Evolutionary conservation across 108 stramenopile species (phyloP).

Genomic region (Cyclotella baltica): DNA sequence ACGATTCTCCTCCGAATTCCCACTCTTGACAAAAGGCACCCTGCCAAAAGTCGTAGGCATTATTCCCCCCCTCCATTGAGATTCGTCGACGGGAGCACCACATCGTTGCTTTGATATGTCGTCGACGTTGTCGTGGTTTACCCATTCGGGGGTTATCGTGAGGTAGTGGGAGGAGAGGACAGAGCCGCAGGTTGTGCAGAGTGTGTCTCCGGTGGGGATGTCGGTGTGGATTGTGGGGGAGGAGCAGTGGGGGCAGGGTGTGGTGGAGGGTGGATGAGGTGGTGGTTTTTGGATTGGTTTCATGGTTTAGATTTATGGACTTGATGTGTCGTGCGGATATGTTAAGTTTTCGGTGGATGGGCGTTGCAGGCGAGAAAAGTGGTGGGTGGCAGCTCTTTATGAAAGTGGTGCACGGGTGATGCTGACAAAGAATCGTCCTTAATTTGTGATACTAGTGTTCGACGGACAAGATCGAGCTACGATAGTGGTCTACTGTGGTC

Average conservation of each 20-base stretch:
- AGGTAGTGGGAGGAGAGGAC: conserved; percentile 36
- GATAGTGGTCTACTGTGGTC: too few relatives aligned
- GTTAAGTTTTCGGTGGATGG: not conserved
- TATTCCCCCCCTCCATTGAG: conserved; percentile 31
- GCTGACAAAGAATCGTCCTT: too few relatives aligned
- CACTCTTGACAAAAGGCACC: not conserved
- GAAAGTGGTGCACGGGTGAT: too few relatives aligned
- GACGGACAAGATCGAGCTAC: too few relatives aligned
- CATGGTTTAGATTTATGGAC: not conserved
- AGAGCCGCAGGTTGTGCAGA: conserved; percentile 41
- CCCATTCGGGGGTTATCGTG: conserved; percentile 36
- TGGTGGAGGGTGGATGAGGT: conserved; percentile 4
- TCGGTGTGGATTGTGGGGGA: conserved; percentile 32
- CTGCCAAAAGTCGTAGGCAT: conserved; percentile 35
- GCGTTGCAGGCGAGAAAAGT: too few relatives aligned
- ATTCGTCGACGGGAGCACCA: conserved; percentile 40
- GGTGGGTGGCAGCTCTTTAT: too few relatives aligned
- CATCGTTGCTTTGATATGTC: conserved; percentile 14
- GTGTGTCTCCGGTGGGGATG: conserved; percentile 17
- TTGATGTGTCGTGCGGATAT: not conserved
- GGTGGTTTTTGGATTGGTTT: not conserved
- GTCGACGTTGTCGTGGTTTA: conserved; percentile 27
- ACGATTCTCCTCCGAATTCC: conserved; percentile 10
- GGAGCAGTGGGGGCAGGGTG: conserved; percentile 33
- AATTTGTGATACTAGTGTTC: too few relatives aligned